These are phyloP conservation scores for Epichloe elymi DNA, from an alignment of 2,329 filamentous ascomycete species.

Conservation along the genomic window DNA sequence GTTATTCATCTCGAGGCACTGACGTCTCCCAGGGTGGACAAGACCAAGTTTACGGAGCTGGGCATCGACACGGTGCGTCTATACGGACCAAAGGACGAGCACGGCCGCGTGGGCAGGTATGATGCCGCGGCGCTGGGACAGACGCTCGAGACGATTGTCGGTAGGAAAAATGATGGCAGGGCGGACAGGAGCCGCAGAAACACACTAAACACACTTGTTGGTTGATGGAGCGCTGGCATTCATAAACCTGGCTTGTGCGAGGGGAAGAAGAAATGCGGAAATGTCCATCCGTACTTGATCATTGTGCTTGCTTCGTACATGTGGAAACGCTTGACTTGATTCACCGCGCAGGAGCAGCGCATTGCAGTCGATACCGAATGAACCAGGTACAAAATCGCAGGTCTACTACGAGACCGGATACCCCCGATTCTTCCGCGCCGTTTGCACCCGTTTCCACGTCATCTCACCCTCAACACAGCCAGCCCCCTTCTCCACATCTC, in stretches of 20 bases:
- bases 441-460: too few relatives aligned
- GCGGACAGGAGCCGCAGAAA: slow-evolving; percentile 30
- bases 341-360: too few relatives aligned
- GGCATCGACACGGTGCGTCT: slow-evolving; percentile 69
- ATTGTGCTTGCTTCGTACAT: too few relatives aligned
- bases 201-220: slow-evolving; percentile 30
- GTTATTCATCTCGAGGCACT: slow-evolving; percentile 65
- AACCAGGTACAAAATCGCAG: too few relatives aligned
- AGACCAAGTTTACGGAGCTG: slow-evolving; percentile 43
- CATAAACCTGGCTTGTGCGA: too few relatives aligned
- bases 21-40: slow-evolving; percentile 58
- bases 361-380: too few relatives aligned
- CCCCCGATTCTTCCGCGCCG: too few relatives aligned
- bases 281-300: too few relatives aligned
- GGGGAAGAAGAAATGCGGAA: background rate
- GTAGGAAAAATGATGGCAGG: slow-evolving; percentile 32
- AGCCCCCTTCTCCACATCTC: background rate
- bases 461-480: too few relatives aligned
- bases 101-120: slow-evolving; percentile 43
- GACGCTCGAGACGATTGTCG: slow-evolving; percentile 66
- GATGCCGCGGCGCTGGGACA: slow-evolving; percentile 63
- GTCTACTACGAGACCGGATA: too few relatives aligned
- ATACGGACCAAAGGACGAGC: slow-evolving; percentile 50
- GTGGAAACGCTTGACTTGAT: too few relatives aligned
- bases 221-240: slow-evolving; percentile 11